These are phyloP conservation scores for Podila minutissima DNA, from an alignment of 192 early-diverging fungal genomes.

Conservation along the genomic window DNA sequence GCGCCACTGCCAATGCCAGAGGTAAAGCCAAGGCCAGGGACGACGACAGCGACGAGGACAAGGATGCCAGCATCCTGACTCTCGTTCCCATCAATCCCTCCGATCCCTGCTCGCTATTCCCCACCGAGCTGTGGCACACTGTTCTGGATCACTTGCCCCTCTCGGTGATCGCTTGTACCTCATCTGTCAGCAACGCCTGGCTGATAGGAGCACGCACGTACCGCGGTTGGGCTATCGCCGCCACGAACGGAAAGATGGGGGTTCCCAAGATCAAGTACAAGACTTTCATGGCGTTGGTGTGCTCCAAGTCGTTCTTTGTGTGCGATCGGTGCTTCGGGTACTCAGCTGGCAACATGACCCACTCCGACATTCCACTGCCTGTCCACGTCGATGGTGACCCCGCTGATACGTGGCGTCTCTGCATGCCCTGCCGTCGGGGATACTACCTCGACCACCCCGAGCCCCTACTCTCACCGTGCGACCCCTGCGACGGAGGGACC, in stretches of 20 bases:
- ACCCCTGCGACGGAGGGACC: too few relatives aligned
- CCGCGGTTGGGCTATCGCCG: conserved; percentile 4
- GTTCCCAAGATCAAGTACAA: conserved; percentile 5
- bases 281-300: conserved; percentile 17
- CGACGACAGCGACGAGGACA: too few relatives aligned
- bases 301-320: conserved; percentile 9
- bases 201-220: conserved; percentile 8
- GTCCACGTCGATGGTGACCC: neutral
- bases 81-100: neutral
- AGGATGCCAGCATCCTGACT: too few relatives aligned
- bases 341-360: neutral
- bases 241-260: neutral
- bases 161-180: conserved; percentile 6
- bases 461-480: too few relatives aligned
- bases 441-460: too few relatives aligned
- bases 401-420: neutral
- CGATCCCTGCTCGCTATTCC: conserved; percentile 17
- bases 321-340: conserved; percentile 17
- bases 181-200: conserved; percentile 15
- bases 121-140: conserved; percentile 27
- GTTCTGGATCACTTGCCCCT: conserved; percentile 13
- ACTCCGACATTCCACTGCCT: conserved; percentile 21
- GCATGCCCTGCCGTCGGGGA: neutral
- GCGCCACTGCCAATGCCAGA: too few relatives aligned
- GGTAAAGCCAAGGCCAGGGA: too few relatives aligned